Evolutionary conservation across 306 rosid genomes (phyloP).

Genomic region (Pyrus betulifolia): DNA sequence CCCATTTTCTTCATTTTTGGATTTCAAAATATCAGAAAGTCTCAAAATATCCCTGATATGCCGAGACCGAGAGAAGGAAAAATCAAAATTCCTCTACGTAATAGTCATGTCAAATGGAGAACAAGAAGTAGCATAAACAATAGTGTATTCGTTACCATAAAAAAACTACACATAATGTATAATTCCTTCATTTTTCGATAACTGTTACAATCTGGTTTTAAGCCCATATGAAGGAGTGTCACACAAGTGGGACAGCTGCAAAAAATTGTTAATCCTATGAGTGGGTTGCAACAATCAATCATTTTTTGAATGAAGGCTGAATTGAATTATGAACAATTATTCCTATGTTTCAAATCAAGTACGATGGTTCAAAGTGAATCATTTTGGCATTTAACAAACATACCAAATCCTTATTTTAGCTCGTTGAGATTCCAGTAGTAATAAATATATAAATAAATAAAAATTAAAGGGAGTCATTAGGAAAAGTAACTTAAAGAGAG

Average conservation of each 20-base stretch:
- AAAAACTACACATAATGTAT: not conserved
- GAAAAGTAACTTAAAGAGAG: not conserved
- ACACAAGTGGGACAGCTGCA: not conserved
- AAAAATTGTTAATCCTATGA: not conserved
- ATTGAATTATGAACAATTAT: not conserved
- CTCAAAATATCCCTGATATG: slow-evolving; percentile 53
- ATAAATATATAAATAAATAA: not conserved
- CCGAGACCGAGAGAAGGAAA: slow-evolving; percentile 1
- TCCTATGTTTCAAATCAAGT: not conserved
- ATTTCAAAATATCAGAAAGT: slow-evolving; percentile 54
- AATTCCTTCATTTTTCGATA: not conserved
- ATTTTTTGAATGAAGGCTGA: not conserved
- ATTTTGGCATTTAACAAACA: not conserved
- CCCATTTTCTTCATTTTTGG: slow-evolving; percentile 83
- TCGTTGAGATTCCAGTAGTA: not conserved
- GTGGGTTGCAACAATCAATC: not conserved
- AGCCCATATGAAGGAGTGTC: not conserved
- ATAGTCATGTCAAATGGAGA: not conserved
- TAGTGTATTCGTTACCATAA: not conserved
- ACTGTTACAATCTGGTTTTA: not conserved
- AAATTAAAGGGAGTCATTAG: not conserved
- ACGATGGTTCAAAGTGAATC: not conserved
- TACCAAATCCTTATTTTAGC: not conserved
- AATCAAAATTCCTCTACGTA: not conserved
- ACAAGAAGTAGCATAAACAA: not conserved